Conservation (phyloP, 2,329 filamentous ascomycete species). For the Pseudocercospora fuligena region DNA sequence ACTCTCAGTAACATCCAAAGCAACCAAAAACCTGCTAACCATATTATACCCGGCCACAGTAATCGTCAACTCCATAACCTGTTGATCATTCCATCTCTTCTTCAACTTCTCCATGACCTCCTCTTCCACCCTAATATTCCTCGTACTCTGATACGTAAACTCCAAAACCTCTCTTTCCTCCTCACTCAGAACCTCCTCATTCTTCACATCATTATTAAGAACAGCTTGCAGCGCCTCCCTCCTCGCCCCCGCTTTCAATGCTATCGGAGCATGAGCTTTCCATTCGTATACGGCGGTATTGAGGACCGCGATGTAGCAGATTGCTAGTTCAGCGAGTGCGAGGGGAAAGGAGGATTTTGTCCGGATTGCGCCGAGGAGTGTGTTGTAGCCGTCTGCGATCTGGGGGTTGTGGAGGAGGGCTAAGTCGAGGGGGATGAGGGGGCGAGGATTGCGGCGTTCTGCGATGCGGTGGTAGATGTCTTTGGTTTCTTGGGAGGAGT, state of each 20-base stretch:
- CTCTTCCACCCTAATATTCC: conserved; percentile 38
- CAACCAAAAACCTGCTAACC: conserved; percentile 45
- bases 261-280: conserved; percentile 41
- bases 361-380: conserved; percentile 62
- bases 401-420: conserved; percentile 74
- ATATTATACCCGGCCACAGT: conserved; percentile 46
- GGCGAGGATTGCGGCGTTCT: conserved; percentile 69
- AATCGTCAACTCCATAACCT: conserved; percentile 45
- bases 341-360: conserved; percentile 40
- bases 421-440: conserved; percentile 75
- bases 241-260: conserved; percentile 38
- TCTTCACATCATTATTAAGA: conserved; percentile 30
- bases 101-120: conserved; percentile 39
- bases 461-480: conserved; percentile 66
- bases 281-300: conserved; percentile 45
- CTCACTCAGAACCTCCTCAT: conserved; percentile 32
- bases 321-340: conserved; percentile 41
- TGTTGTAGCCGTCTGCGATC: conserved; percentile 77
- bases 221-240: conserved; percentile 35
- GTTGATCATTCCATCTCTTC: conserved; percentile 38
- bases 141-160: conserved; percentile 43
- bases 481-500: conserved; percentile 53
- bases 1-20: conserved; percentile 46
- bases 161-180: conserved; percentile 41
- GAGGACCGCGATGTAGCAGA: conserved; percentile 44